phyloP scores from a whole-genome alignment of 2,329 filamentous ascomycete species.

The Cladosporium sp. region DNA sequence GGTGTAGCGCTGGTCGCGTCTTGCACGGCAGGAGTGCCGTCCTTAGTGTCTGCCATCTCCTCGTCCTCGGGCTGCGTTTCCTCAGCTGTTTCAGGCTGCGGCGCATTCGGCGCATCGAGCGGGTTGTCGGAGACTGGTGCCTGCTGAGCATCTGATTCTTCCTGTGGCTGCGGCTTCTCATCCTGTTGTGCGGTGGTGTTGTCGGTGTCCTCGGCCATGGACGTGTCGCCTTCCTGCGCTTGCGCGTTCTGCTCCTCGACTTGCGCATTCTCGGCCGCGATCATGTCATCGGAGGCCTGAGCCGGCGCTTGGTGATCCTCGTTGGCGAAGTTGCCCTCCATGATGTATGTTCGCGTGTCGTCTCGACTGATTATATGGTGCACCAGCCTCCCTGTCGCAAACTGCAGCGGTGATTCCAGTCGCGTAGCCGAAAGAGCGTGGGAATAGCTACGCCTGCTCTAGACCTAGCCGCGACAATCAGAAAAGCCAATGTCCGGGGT shows the following conservation, averaged over 20 bases:
- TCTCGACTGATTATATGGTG: not conserved
- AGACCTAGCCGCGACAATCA: too few species aligned
- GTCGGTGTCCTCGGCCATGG: constrained; percentile 28
- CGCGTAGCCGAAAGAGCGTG: too few species aligned
- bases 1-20: constrained; percentile 13
- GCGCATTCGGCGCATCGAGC: constrained; percentile 32
- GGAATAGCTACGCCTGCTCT: too few species aligned
- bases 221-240: constrained; percentile 24
- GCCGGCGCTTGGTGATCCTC: constrained; percentile 27
- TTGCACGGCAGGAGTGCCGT: constrained; percentile 17
- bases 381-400: constrained; percentile 8
- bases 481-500: not conserved
- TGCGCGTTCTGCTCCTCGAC: constrained; percentile 23
- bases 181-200: constrained; percentile 7
- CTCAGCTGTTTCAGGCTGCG: constrained; percentile 29
- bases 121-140: constrained; percentile 32
- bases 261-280: constrained; percentile 30
- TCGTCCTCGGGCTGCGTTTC: constrained; percentile 23
- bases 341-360: not conserved
- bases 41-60: constrained; percentile 57
- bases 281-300: constrained; percentile 31
- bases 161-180: constrained; percentile 16
- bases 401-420: not conserved
- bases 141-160: constrained; percentile 15
- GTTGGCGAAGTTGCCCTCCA: constrained; percentile 24